Conservation (phyloP, 768 basidiomycete genomes). For the Xerocomellus chrysenteron region DNA sequence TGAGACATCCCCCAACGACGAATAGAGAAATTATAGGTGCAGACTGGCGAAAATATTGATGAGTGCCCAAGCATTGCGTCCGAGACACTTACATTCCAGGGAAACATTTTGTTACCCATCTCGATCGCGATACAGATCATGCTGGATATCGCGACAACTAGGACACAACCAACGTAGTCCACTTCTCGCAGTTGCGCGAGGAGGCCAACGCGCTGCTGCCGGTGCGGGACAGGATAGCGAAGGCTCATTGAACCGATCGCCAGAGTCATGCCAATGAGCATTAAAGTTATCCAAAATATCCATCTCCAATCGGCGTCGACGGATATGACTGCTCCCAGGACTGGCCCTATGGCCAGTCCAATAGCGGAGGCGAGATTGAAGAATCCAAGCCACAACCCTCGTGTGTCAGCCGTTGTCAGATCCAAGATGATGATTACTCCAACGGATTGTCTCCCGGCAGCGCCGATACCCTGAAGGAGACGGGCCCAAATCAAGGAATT, state of each 20-base stretch:
- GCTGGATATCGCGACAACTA: slow-evolving; percentile 35
- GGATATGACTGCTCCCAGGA: slow-evolving; percentile 46
- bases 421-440: slow-evolving; percentile 37
- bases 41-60: slow-evolving; percentile 21
- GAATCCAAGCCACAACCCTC: slow-evolving; percentile 37
- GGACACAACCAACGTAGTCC: slow-evolving; percentile 32
- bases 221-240: slow-evolving; percentile 34
- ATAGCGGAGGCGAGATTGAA: slow-evolving; percentile 38
- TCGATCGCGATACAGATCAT: slow-evolving; percentile 38
- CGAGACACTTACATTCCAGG: slow-evolving; percentile 30
- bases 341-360: slow-evolving; percentile 47
- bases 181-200: slow-evolving; percentile 35
- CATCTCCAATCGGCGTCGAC: slow-evolving; percentile 46
- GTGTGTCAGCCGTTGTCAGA: slow-evolving; percentile 36
- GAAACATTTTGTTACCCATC: slow-evolving; percentile 38
- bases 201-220: slow-evolving; percentile 31
- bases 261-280: slow-evolving; percentile 34
- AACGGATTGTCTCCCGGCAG: slow-evolving; percentile 37
- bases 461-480: slow-evolving; percentile 38
- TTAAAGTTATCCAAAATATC: slow-evolving; percentile 44
- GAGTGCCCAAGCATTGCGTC: neutral
- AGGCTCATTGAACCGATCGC: slow-evolving; percentile 27
- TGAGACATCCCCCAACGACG: slow-evolving; percentile 30
- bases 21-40: slow-evolving; percentile 29
- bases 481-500: slow-evolving; percentile 34